These are phyloP conservation scores for Pseudopithomyces maydicus DNA, from an alignment of 2,329 filamentous ascomycete genomes.

Conservation along the genomic window DNA sequence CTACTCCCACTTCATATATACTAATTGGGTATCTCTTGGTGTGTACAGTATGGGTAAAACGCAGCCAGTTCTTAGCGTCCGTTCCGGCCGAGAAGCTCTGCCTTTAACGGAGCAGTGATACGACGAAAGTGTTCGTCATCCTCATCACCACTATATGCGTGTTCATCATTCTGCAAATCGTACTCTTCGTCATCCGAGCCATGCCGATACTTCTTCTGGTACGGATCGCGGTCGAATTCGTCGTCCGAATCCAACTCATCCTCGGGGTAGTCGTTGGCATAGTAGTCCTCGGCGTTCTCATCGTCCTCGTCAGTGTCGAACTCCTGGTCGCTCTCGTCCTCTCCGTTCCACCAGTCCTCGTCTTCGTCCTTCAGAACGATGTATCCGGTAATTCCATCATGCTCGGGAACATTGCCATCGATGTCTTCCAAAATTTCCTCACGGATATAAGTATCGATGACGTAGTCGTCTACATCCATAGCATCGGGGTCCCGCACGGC, in stretches of 20 bases:
- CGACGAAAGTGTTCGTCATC: conserved; percentile 37
- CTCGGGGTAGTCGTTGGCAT: conserved; percentile 79
- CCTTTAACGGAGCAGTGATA: conserved; percentile 25
- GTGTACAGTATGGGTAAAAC: not conserved
- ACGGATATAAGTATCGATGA: conserved; percentile 67
- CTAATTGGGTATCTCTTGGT: conserved; percentile 2
- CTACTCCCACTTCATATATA: not conserved
- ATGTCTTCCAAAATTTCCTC: conserved; percentile 47
- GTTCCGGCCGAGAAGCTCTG: conserved; percentile 28
- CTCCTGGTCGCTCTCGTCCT: conserved; percentile 57
- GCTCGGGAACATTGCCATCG: conserved; percentile 27
- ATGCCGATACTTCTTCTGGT: conserved; percentile 44
- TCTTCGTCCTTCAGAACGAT: conserved; percentile 58
- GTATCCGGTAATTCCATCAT: conserved; percentile 46
- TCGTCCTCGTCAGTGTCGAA: conserved; percentile 67
- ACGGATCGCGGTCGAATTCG: conserved; percentile 58
- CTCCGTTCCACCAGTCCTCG: conserved; percentile 62
- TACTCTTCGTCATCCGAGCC: conserved; percentile 50
- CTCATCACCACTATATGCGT: conserved; percentile 31
- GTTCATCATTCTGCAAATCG: conserved; percentile 20
- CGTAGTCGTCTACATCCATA: conserved; percentile 57
- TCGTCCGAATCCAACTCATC: conserved; percentile 77
- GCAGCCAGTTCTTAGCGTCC: conserved; percentile 12
- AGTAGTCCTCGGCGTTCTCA: conserved; percentile 75
- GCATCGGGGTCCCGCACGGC: conserved; percentile 24